Percentiles rank a stretch among this genome's conserved stretches.
Evolutionary conservation across 352 stramenopile genomes (phyloP).

Genomic region (Globisporangium rhizosaccharum): DNA sequence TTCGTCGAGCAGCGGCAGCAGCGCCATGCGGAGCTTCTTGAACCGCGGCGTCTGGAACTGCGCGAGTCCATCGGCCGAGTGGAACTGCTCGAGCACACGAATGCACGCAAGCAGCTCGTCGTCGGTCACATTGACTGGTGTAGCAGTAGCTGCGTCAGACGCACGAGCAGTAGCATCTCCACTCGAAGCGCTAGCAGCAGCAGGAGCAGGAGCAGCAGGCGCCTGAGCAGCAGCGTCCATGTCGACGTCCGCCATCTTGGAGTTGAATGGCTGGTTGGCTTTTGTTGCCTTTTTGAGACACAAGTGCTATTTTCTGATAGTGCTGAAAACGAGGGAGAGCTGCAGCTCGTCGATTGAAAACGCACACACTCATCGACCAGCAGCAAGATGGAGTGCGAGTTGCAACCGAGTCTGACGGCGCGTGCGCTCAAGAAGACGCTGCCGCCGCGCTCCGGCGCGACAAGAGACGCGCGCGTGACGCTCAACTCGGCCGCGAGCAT

Average conservation of each 20-base stretch:
- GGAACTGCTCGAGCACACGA: constrained; percentile 47
- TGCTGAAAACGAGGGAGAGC: not conserved
- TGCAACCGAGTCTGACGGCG: constrained; percentile 56
- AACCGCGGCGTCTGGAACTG: constrained; percentile 50
- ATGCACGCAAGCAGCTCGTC: constrained; percentile 54
- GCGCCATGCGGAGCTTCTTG: constrained; percentile 54
- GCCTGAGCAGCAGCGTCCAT: not conserved
- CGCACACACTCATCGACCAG: not conserved
- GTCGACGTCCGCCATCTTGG: constrained; percentile 8
- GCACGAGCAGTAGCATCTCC: not conserved
- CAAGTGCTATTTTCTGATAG: not conserved
- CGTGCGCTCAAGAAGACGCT: constrained; percentile 65
- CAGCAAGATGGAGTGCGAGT: constrained; percentile 65
- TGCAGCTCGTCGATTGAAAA: constrained; percentile 10
- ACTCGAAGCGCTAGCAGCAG: not conserved
- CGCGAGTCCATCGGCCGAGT: constrained; percentile 33
- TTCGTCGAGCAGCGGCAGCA: constrained; percentile 56
- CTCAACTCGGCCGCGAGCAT: constrained; percentile 71
- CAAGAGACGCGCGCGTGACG: constrained; percentile 57
- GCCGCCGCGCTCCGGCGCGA: constrained; percentile 58
- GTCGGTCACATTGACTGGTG: constrained; percentile 31
- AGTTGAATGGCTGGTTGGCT: not conserved
- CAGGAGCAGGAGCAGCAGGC: not conserved
- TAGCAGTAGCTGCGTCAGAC: not conserved
- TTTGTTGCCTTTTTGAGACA: not conserved